Base-by-base conservation (phyloP, 768 basidiomycete species). In the Tubosaeta sp. region DNA sequence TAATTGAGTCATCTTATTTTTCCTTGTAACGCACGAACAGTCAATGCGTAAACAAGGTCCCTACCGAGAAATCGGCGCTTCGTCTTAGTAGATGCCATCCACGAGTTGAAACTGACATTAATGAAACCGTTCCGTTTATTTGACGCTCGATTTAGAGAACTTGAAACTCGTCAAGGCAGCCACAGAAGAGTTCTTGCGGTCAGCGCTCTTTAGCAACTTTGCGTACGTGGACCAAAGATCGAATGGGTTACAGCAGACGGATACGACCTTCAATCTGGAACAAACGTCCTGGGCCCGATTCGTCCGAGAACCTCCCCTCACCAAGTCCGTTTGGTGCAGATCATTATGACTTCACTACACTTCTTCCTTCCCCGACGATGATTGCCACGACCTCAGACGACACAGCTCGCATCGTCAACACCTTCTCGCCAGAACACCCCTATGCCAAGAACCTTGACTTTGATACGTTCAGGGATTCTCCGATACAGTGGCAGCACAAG, bases 281-380 rank as follows among this genome's bases (percentile, higher is more conserved):
- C 33, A 2, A 83, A 83, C 55, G 77, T 79, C 27, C 56, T 82
- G 8, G 80, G 80, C 42, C 7, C 7, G 31, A 22, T 22, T 31
- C 5, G 13, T 37, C 10, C 12, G 4, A 10, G 16, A 22, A 6
- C n/a, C 34, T 1, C 19, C 29, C 39, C 14, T 8, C 7, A 41
- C 37, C 8, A 33, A 33, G 5, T 10, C 13, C 13, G 31, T n/a
- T 41, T 22, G 27, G 1, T 17, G 3, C 53, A 81, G 83, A 85
- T 2, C 86, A 82, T 60, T 83, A 76, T 60, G 75, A 80, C 59
- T 74, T 87, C 51, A 85, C 82, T 2, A 69, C 71, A 42, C 70
- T 77, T 14, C 74, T 85, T 38, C 67, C 82, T 25, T 22, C 22
- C 22, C 80, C 81, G 5, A 69, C 69, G 5, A 70, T 82, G 26